Percentiles rank a stretch among this genome's conserved stretches.
phyloP scores from a whole-genome alignment of 179 eudicot species.

The Amaranthus tricolor region DNA sequence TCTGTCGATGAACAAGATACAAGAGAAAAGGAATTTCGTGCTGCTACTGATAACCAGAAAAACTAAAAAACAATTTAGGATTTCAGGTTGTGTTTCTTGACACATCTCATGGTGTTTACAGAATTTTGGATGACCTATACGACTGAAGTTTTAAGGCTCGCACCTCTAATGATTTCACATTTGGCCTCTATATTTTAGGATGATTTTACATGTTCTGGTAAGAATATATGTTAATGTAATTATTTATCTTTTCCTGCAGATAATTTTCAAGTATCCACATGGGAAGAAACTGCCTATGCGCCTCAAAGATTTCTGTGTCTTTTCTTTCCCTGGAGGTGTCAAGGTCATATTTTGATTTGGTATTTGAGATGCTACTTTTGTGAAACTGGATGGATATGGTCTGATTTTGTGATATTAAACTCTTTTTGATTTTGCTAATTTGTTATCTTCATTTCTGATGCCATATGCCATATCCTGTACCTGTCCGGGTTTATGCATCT shows the following conservation, averaged over 20 bases:
- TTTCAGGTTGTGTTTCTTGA: not conserved
- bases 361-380: slow-evolving; percentile 2
- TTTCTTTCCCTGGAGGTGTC: slow-evolving; percentile 90
- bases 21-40: no score
- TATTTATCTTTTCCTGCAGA: slow-evolving; percentile 36
- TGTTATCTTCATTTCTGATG: not conserved
- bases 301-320: slow-evolving; percentile 74
- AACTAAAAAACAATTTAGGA: not conserved
- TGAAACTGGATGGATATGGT: not conserved
- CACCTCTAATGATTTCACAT: not conserved
- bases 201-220: not conserved
- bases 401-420: not conserved
- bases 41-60: not conserved
- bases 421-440: not conserved
- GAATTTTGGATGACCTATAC: not conserved
- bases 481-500: no score
- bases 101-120: not conserved
- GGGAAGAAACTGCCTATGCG: slow-evolving; percentile 76
- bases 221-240: not conserved
- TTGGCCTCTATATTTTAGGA: not conserved
- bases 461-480: no score
- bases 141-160: not conserved
- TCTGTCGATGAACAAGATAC: no score
- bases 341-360: slow-evolving; percentile 47
- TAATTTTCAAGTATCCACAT: slow-evolving; percentile 85